A percentile compares a stretch with the other conserved stretches of the same genome.
Evolutionary conservation across 352 stramenopile genomes (phyloP).

Genomic region (Phytopythium boreale): DNA sequence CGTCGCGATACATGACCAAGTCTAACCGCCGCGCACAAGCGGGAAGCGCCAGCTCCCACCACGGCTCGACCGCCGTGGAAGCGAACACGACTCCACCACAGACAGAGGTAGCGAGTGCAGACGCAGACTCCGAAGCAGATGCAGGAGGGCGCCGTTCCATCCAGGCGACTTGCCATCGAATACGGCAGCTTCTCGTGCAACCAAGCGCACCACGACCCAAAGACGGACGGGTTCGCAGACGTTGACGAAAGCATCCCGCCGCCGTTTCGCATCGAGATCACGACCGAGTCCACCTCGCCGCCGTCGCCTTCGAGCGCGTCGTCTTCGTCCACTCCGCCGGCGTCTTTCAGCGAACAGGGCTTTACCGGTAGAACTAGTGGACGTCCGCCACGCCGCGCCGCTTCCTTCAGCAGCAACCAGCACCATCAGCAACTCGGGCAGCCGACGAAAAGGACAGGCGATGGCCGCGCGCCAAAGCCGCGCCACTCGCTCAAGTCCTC

Average conservation of each 20-base stretch:
- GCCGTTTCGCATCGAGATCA: slow-evolving; percentile 81
- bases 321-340: slow-evolving; percentile 8
- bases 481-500: slow-evolving; percentile 2
- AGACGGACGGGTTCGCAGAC: slow-evolving; percentile 73
- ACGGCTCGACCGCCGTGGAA: neutral
- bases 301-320: slow-evolving; percentile 5
- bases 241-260: slow-evolving; percentile 77
- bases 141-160: neutral
- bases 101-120: neutral
- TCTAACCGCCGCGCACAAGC: slow-evolving; percentile 24
- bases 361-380: neutral
- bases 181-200: slow-evolving; percentile 34
- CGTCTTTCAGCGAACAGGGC: neutral
- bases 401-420: slow-evolving; percentile 45
- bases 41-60: neutral
- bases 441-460: neutral
- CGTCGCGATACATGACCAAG: slow-evolving; percentile 79
- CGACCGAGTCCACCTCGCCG: slow-evolving; percentile 34
- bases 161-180: neutral
- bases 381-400: slow-evolving; percentile 19
- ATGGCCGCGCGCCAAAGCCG: neutral
- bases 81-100: neutral
- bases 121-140: neutral
- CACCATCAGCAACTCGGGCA: slow-evolving; percentile 34
- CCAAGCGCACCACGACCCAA: slow-evolving; percentile 67